phyloP scores from a whole-genome alignment of 805 yeast species.

The Starmera amethionina region DNA sequence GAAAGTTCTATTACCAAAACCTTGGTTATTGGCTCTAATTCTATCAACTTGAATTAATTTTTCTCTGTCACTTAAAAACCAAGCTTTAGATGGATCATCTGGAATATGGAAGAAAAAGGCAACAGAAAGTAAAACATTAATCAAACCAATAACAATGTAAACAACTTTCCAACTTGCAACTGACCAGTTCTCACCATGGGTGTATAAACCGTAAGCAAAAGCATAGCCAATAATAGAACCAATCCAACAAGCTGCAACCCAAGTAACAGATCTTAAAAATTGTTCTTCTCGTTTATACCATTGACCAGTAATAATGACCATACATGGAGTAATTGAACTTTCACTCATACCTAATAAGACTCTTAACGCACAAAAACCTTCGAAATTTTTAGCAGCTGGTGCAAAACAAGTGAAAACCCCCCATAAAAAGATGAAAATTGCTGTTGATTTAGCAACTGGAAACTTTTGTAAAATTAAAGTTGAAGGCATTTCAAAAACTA shows the following conservation, averaged over 20 bases:
- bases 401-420: conserved; percentile 25
- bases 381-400: conserved; percentile 24
- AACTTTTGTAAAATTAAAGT: conserved; percentile 28
- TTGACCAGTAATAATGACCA: conserved; percentile 44
- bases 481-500: conserved; percentile 37
- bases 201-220: conserved; percentile 44
- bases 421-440: conserved; percentile 26
- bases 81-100: conserved; percentile 41
- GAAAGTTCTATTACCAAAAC: conserved; percentile 45
- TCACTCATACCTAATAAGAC: conserved; percentile 33
- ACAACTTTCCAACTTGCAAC: conserved; percentile 51
- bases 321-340: conserved; percentile 43
- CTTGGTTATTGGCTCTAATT: conserved; percentile 45
- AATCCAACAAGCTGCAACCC: conserved; percentile 37
- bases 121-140: conserved; percentile 43
- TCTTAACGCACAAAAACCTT: conserved; percentile 32
- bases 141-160: conserved; percentile 49
- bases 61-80: conserved; percentile 37
- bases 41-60: conserved; percentile 38
- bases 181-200: conserved; percentile 26
- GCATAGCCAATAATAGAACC: conserved; percentile 40
- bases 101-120: conserved; percentile 42
- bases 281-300: conserved; percentile 45
- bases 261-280: conserved; percentile 30
- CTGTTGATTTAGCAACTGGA: conserved; percentile 30